A percentile compares a stretch with the other conserved stretches of the same genome.
These are phyloP conservation scores for Lolium multiflorum DNA, from an alignment of 176 grass and related monocot species.

Conservation along the genomic window DNA sequence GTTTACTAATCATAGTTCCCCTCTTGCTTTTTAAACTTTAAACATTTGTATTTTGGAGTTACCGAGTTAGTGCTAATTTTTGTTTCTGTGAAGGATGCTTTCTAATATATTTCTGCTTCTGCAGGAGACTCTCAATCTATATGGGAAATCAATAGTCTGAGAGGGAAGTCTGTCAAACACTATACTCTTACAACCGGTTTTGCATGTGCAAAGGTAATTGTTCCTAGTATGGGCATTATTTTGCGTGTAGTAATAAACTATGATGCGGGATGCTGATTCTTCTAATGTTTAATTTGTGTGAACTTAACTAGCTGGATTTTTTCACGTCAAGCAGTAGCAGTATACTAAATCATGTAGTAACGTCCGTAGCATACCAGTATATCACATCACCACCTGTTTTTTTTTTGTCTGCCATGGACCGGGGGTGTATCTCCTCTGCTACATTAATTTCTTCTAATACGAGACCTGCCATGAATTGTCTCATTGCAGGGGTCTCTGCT, in stretches of 20 bases:
- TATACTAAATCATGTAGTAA: neutral
- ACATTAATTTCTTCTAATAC: slow-evolving; percentile 24
- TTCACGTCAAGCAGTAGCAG: neutral
- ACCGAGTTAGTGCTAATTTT: neutral
- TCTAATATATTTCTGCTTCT: slow-evolving; percentile 45
- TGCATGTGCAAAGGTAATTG: slow-evolving; percentile 86
- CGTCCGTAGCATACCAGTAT: neutral
- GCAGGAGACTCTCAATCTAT: slow-evolving; percentile 88
- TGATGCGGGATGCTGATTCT: neutral
- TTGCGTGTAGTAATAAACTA: neutral
- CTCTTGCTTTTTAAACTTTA: slow-evolving; percentile 18
- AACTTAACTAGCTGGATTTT: neutral
- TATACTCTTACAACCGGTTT: slow-evolving; percentile 72
- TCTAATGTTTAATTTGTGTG: slow-evolving; percentile 11
- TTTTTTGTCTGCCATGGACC: neutral
- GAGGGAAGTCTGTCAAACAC: slow-evolving; percentile 75
- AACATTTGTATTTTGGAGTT: slow-evolving; percentile 3
- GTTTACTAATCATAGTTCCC: slow-evolving; percentile 32
- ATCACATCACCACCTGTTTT: neutral
- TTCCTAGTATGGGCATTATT: slow-evolving; percentile 33
- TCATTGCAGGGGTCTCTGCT: slow-evolving; percentile 79
- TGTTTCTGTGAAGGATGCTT: slow-evolving; percentile 25
- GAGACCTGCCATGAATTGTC: slow-evolving; percentile 22
- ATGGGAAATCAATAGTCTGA: slow-evolving; percentile 86
- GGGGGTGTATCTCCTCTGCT: neutral